phyloP scores from a whole-genome alignment of 257 asterid species.

The Salvia hispanica region DNA sequence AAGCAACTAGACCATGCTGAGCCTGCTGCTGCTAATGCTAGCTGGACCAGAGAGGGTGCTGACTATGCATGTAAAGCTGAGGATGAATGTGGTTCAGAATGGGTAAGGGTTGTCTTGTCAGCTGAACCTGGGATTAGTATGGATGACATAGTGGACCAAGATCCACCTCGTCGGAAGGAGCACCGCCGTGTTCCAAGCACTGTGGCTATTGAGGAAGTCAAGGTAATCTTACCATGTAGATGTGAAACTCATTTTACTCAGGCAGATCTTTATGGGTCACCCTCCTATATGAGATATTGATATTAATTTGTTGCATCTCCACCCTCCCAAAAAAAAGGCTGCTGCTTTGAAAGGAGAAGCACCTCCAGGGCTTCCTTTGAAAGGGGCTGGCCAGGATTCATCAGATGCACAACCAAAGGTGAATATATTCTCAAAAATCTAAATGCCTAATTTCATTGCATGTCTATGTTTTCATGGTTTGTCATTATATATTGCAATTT shows the following conservation, averaged over 20 bases:
- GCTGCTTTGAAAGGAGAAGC: conserved; percentile 99
- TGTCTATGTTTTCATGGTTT: conserved; percentile 25
- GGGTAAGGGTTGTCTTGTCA: conserved; percentile 59
- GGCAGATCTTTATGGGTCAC: conserved; percentile 13
- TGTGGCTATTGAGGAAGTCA: conserved; percentile 96
- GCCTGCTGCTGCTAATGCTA: conserved; percentile 39
- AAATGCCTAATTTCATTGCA: conserved; percentile 17
- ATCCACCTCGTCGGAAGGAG: conserved; percentile 83
- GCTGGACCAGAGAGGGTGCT: conserved; percentile 43
- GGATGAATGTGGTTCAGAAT: conserved; percentile 49
- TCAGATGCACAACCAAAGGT: conserved; percentile 90
- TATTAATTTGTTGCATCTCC: conserved; percentile 13
- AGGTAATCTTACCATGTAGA: conserved; percentile 51
- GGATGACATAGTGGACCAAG: conserved; percentile 95
- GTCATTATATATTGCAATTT: conserved; percentile 28
- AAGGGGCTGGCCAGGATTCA: conserved; percentile 99
- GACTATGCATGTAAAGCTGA: conserved; percentile 45
- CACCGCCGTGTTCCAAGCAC: conserved; percentile 99
- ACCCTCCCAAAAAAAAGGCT: conserved; percentile 47
- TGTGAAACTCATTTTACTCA: conserved; percentile 8
- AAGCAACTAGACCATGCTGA: conserved; percentile 29
- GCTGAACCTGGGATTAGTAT: conserved; percentile 95
- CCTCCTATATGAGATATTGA: conserved; percentile 20
- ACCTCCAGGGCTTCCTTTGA: conserved; percentile 97
- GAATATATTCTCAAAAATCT: conserved; percentile 26